Base-by-base conservation (phyloP, 208 protist species). In the Crithidia acanthocephali region DNA sequence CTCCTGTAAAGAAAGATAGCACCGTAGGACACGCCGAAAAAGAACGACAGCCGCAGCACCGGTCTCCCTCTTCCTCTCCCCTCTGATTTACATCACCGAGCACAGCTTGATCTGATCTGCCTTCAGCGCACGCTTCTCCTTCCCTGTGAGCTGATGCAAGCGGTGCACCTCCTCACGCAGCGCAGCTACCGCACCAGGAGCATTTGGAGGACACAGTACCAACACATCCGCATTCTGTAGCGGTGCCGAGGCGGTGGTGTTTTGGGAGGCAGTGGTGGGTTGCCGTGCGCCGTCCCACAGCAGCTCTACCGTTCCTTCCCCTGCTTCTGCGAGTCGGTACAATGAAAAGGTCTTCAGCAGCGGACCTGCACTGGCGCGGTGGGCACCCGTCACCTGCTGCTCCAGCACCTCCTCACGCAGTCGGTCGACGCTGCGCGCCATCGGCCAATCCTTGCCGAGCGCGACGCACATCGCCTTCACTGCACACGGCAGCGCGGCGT, bases 101-200 rank as follows among this genome's bases (percentile, higher is more conserved):
- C 90, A 92, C 74, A 83, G 80, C 68, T 86, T 87, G 77, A 90
- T 79, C 74, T 82, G 81, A 30, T 81, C 83, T 40, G 80, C 58
- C 42, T 67, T 67, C 50, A 92, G 71, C 25, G 74, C 86, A 13
- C 74, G 40, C 62, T 74, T 67, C 28, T 81, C 79, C 58, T 81
- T 91, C n/a, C 88, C 88, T 13, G 82, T 86, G 44, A 87, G 33
- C 30, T 16, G 35, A 5, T 62, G 60, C 27, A 94, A 45, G 8
- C 77, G 66, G 16, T 75, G 74, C 68, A 91, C 59, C 70, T 91
- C 88, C 8, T 42, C 47, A 52, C 66, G 68, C 60, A 94, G 42
- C 23, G 68, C 63, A 1, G 55, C 62, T 51, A 68, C 55, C 16
- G 62, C 74, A 16, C 32, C 78, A 30, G 51, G 27, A 30, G 61